Evolutionary conservation across 2,329 filamentous ascomycete species (phyloP).

Genomic region (Monosporascus sp.): DNA sequence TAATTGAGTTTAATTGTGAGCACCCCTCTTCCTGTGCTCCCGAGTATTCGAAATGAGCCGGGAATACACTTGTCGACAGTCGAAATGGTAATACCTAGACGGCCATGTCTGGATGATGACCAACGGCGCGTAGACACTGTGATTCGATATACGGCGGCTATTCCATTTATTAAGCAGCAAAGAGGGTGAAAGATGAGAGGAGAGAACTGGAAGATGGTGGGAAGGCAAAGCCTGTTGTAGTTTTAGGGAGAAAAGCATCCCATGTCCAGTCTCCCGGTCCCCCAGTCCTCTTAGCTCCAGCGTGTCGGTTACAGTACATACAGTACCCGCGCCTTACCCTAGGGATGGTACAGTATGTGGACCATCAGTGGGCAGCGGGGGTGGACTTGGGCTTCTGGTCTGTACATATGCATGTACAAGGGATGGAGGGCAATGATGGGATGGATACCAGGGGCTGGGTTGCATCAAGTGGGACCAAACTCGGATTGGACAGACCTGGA

Average conservation of each 20-base stretch:
- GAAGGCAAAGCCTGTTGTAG: background rate
- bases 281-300: background rate
- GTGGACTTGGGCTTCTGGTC: background rate
- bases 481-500: no score
- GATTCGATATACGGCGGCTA: no score
- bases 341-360: background rate
- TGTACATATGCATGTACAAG: no score
- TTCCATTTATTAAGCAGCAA: background rate
- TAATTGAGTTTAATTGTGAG: background rate
- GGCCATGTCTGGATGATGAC: background rate
- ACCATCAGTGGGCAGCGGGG: background rate
- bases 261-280: background rate
- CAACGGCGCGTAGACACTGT: background rate
- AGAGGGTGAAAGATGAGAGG: background rate
- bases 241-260: background rate
- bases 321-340: constrained; percentile 1
- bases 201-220: background rate
- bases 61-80: background rate
- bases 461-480: background rate
- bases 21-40: no score
- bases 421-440: no score
- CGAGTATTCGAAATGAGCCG: background rate
- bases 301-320: background rate
- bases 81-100: background rate
- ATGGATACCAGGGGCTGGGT: background rate